These are phyloP conservation scores for Backusella tarrabulga DNA, from an alignment of 192 early-diverging fungal species.

Conservation along the genomic window DNA sequence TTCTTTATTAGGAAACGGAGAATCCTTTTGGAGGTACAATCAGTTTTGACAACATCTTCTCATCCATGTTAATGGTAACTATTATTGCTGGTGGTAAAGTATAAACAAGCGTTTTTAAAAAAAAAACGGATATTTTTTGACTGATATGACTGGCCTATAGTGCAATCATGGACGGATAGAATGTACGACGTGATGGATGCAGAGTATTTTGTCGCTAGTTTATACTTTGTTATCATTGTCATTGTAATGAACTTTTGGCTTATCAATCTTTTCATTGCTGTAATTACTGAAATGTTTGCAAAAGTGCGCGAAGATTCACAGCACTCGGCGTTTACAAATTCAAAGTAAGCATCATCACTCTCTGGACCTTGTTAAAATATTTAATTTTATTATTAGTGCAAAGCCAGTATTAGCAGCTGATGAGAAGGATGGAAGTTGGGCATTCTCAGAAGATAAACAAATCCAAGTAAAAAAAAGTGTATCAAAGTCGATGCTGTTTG, in stretches of 20 bases:
- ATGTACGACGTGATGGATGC: conserved; percentile 64
- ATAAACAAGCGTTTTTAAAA: background rate
- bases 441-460: conserved; percentile 11
- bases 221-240: conserved; percentile 57
- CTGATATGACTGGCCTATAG: conserved; percentile 9
- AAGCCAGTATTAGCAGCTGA: conserved; percentile 30
- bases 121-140: background rate
- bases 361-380: background rate
- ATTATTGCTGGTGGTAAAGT: conserved; percentile 51
- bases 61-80: conserved; percentile 53
- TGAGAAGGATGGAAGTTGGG: conserved; percentile 33
- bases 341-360: conserved; percentile 23
- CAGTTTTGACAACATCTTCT: conserved; percentile 55
- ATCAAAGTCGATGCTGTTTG: conserved; percentile 6
- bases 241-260: conserved; percentile 66
- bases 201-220: conserved; percentile 44
- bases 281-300: conserved; percentile 65
- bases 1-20: conserved; percentile 32
- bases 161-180: conserved; percentile 59
- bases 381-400: conserved; percentile 13
- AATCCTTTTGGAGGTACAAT: conserved; percentile 41
- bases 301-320: conserved; percentile 61
- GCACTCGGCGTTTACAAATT: conserved; percentile 56
- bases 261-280: conserved; percentile 64
- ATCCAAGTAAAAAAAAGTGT: conserved; percentile 3